These are phyloP conservation scores for Blastomyces percursus DNA, from an alignment of 2,329 filamentous ascomycete genomes.

Conservation along the genomic window DNA sequence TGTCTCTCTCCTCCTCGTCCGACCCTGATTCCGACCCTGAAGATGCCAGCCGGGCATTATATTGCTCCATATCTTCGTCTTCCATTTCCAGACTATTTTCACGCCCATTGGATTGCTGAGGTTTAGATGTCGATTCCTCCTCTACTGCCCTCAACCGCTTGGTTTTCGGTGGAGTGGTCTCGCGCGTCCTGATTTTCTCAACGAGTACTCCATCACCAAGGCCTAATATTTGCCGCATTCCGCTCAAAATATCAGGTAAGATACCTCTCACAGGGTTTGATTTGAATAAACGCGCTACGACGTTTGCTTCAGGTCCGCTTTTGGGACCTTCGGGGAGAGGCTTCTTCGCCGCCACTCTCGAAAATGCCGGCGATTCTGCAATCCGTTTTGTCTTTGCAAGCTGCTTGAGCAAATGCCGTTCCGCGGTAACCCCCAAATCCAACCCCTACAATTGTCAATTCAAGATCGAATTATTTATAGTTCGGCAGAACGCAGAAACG, in stretches of 20 bases:
- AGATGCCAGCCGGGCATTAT: constrained; percentile 27
- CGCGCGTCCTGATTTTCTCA: constrained; percentile 7
- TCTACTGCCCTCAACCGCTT: neutral
- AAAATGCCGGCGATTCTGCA: constrained; percentile 40
- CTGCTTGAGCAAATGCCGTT: constrained; percentile 47
- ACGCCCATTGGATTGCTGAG: neutral
- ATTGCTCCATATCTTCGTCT: constrained; percentile 23
- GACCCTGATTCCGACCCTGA: constrained; percentile 13
- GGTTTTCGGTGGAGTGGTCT: constrained; percentile 7
- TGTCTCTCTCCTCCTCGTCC: constrained; percentile 17
- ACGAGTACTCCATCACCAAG: constrained; percentile 20
- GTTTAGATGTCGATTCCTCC: constrained; percentile 8
- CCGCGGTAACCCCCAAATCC: constrained; percentile 40
- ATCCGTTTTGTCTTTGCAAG: constrained; percentile 48
- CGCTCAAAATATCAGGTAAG: constrained; percentile 37
- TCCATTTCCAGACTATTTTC: constrained; percentile 11
- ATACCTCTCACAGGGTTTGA: constrained; percentile 48
- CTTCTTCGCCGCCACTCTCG: constrained; percentile 28
- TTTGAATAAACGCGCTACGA: constrained; percentile 49
- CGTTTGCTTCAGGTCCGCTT: constrained; percentile 43
- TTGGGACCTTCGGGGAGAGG: constrained; percentile 26
- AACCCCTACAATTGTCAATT: constrained; percentile 32
- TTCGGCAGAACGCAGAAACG: neutral
- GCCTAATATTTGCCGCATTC: constrained; percentile 31
- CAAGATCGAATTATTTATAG: neutral